These are phyloP conservation scores for Russula griseocarnosa DNA, from an alignment of 768 basidiomycete species.

Conservation along the genomic window DNA sequence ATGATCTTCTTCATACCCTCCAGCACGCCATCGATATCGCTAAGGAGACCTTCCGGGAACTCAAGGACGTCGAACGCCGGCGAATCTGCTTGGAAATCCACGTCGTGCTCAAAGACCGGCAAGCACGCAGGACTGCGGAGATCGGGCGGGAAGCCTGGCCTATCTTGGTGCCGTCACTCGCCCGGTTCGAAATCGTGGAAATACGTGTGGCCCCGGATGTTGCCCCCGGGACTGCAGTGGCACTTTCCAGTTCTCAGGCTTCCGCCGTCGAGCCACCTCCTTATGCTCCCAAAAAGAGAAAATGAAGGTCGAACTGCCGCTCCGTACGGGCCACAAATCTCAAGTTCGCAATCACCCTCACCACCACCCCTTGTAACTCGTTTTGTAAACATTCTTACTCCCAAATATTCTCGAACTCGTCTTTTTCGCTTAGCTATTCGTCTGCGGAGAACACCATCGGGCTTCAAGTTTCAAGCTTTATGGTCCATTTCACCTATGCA, in stretches of 20 bases:
- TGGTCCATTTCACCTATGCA: no score
- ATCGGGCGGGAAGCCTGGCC: slow-evolving; percentile 33
- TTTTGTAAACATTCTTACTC: no score
- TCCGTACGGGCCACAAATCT: background rate
- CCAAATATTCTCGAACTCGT: background rate
- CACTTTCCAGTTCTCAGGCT: background rate
- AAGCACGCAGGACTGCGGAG: slow-evolving; percentile 22
- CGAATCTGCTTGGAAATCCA: slow-evolving; percentile 30
- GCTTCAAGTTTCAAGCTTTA: no score
- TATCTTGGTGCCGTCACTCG: slow-evolving; percentile 25
- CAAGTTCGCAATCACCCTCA: background rate
- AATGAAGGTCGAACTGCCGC: background rate
- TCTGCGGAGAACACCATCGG: background rate
- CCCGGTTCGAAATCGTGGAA: slow-evolving; percentile 33
- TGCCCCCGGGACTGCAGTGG: no score
- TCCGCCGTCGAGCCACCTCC: slow-evolving; percentile 19
- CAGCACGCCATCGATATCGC: slow-evolving; percentile 31
- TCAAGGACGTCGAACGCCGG: slow-evolving; percentile 23
- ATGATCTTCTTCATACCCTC: background rate
- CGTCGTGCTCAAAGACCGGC: slow-evolving; percentile 23
- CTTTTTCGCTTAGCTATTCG: background rate
- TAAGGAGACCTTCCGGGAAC: slow-evolving; percentile 29
- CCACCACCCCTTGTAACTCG: background rate
- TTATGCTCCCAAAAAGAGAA: background rate
- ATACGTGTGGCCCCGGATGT: slow-evolving; percentile 16